Base-by-base conservation (phyloP, 2,329 filamentous ascomycete genomes). In the Xylariaceae sp. region DNA sequence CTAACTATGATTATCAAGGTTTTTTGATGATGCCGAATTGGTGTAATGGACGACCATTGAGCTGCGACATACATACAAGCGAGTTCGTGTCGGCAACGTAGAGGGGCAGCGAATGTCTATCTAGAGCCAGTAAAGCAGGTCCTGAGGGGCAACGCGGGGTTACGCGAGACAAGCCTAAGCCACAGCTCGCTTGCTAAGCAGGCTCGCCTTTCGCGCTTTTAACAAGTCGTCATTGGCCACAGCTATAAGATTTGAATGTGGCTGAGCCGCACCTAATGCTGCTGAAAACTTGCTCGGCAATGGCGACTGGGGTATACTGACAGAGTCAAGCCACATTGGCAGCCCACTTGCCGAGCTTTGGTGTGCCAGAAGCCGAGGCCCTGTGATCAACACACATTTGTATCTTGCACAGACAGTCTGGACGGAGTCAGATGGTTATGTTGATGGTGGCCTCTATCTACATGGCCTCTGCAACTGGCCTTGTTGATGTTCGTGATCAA, bases 31-130 rank as follows among this genome's bases (percentile, higher is more conserved):
- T 18, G 8, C 29, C 8, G 16, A 46, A 36, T 23, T 33, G 24
- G 53, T 49, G 45, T 50, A 13, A 33, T 40, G 29, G 42, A n/a
- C 6, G 47, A 36, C 55, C 46, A 55, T 58, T n/a, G 16, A 53
- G 26, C 47, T 60, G 57, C 51, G 55, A 58, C 57, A 55, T 50
- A 50, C 57, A 58, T 50, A 15, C 40, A 46, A 51, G 42, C 46
- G 57, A 49, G 30, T 50, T 60, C 57, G 57, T 60, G 50, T 60
- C 51, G 43, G 55, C 52, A 48, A 3, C 20, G 27, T 32, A 16
- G 40, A 48, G 45, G 54, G 54, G 54, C 40, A 35, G 21, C 9
- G 39, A 37, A 50, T 20, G 11, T 13, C 36, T 26, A 29, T 26
- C 43, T 44, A 20, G 49, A 50, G 32, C 16, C 15, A 9, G 4